A percentile compares a stretch with the other conserved stretches of the same genome.
Conservation (phyloP, 805 yeast genomes). For the Cephaloascus fragrans region DNA sequence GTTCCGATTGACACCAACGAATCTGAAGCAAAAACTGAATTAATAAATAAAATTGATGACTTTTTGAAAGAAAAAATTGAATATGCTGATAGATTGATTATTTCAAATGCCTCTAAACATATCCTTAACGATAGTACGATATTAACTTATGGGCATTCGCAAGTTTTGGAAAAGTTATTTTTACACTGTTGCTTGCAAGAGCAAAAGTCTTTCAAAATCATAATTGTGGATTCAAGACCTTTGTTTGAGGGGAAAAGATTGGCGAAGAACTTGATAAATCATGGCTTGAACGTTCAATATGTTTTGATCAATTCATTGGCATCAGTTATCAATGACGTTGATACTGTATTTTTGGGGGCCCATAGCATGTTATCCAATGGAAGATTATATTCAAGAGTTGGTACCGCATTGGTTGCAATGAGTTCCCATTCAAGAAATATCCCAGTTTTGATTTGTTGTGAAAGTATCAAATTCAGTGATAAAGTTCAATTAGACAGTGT, state of each 20-base stretch:
- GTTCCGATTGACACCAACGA: conserved; percentile 68
- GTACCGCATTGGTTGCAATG: conserved; percentile 91
- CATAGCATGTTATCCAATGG: conserved; percentile 97
- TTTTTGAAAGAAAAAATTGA: conserved; percentile 82
- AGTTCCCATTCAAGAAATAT: conserved; percentile 79
- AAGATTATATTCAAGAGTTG: conserved; percentile 84
- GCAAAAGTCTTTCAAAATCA: conserved; percentile 61
- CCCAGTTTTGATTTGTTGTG: conserved; percentile 94
- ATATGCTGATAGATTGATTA: conserved; percentile 73
- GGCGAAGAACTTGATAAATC: conserved; percentile 51
- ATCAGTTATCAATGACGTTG: conserved; percentile 76
- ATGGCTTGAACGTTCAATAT: conserved; percentile 67
- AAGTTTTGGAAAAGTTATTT: conserved; percentile 69
- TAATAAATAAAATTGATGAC: conserved; percentile 62
- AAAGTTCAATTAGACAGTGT: conserved; percentile 95
- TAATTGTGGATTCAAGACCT: conserved; percentile 89
- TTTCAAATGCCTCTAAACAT: conserved; percentile 69
- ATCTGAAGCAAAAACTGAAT: conserved; percentile 51
- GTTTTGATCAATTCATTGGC: conserved; percentile 72
- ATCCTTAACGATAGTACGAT: conserved; percentile 70
- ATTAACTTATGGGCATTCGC: conserved; percentile 81
- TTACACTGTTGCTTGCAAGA: conserved; percentile 53
- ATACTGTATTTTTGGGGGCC: conserved; percentile 89
- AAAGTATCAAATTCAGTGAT: conserved; percentile 87
- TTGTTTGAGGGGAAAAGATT: conserved; percentile 84